These are phyloP conservation scores for Aspergillus sp. DNA, from an alignment of 2,329 filamentous ascomycete species.

Conservation along the genomic window DNA sequence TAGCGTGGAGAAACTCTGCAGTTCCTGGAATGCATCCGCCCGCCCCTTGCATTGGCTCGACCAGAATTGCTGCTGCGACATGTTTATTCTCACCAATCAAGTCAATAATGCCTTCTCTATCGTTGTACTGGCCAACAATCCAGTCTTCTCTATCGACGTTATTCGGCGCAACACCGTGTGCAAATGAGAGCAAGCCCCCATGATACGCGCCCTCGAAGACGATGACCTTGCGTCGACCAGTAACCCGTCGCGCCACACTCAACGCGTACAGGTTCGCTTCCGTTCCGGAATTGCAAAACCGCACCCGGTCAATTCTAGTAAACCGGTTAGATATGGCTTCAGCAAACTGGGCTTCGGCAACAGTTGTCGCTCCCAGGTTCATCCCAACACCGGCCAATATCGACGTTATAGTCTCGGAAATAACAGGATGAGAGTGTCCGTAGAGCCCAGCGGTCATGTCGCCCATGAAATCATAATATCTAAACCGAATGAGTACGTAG, in stretches of 20 bases:
- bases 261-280: slow-evolving; percentile 64
- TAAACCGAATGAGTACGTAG: not conserved
- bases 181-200: slow-evolving; percentile 55
- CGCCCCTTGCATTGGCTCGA: slow-evolving; percentile 7
- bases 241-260: slow-evolving; percentile 53
- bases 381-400: slow-evolving; percentile 47
- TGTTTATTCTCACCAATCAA: slow-evolving; percentile 39
- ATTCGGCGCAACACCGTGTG: slow-evolving; percentile 26
- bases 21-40: slow-evolving; percentile 6
- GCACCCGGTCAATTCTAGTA: slow-evolving; percentile 51
- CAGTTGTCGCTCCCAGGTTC: slow-evolving; percentile 55
- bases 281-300: slow-evolving; percentile 67
- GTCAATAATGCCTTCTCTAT: slow-evolving; percentile 47
- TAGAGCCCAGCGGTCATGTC: slow-evolving; percentile 67
- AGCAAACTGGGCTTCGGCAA: slow-evolving; percentile 55
- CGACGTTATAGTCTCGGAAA: slow-evolving; percentile 49
- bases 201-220: slow-evolving; percentile 33
- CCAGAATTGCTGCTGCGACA: slow-evolving; percentile 49
- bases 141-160: slow-evolving; percentile 54
- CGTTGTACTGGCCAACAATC: slow-evolving; percentile 63
- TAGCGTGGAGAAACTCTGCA: slow-evolving; percentile 40
- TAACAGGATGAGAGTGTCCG: slow-evolving; percentile 61
- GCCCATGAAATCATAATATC: slow-evolving; percentile 60
- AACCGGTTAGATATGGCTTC: slow-evolving; percentile 56
- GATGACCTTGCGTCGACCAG: slow-evolving; percentile 40